Evolutionary conservation across 2,329 filamentous ascomycete genomes (phyloP).

Genomic region (Lecanicillium sp.): DNA sequence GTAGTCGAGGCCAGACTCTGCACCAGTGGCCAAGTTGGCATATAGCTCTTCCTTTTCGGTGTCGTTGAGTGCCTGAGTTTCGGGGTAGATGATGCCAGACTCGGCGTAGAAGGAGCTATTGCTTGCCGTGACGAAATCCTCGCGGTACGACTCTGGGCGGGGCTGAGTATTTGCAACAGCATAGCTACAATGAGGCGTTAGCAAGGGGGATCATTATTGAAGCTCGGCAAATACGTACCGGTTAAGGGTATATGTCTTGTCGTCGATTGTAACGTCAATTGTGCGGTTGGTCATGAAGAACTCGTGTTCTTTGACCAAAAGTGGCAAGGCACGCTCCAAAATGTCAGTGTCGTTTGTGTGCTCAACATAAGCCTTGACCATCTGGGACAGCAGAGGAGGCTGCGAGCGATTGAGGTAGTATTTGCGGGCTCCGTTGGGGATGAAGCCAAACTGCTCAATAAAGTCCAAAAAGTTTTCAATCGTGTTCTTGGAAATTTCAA

Average conservation of each 20-base stretch:
- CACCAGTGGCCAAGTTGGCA: slow-evolving; percentile 54
- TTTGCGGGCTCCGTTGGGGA: slow-evolving; percentile 58
- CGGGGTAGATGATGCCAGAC: slow-evolving; percentile 51
- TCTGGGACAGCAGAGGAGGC: slow-evolving; percentile 56
- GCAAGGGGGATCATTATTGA: neutral
- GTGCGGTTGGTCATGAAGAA: slow-evolving; percentile 57
- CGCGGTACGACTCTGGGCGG: slow-evolving; percentile 57
- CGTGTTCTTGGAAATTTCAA: slow-evolving; percentile 54
- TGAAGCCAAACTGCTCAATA: slow-evolving; percentile 55
- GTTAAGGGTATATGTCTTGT: slow-evolving; percentile 46
- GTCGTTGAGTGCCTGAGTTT: slow-evolving; percentile 39
- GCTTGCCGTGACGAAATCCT: slow-evolving; percentile 58
- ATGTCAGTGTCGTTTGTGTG: slow-evolving; percentile 56
- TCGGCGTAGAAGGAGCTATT: slow-evolving; percentile 54
- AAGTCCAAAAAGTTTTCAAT: slow-evolving; percentile 64
- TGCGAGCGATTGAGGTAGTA: slow-evolving; percentile 64
- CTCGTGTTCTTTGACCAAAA: slow-evolving; percentile 54
- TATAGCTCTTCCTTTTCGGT: slow-evolving; percentile 46
- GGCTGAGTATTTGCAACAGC: slow-evolving; percentile 56
- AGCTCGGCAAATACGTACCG: slow-evolving; percentile 28
- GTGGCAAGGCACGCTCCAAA: slow-evolving; percentile 50
- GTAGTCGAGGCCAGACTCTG: slow-evolving; percentile 61
- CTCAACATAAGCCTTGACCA: slow-evolving; percentile 56
- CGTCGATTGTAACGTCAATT: slow-evolving; percentile 37
- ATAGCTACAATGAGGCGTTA: slow-evolving; percentile 30